Evolutionary conservation across 768 basidiomycete genomes (phyloP).

Genomic region (Lactifluus rugatus): DNA sequence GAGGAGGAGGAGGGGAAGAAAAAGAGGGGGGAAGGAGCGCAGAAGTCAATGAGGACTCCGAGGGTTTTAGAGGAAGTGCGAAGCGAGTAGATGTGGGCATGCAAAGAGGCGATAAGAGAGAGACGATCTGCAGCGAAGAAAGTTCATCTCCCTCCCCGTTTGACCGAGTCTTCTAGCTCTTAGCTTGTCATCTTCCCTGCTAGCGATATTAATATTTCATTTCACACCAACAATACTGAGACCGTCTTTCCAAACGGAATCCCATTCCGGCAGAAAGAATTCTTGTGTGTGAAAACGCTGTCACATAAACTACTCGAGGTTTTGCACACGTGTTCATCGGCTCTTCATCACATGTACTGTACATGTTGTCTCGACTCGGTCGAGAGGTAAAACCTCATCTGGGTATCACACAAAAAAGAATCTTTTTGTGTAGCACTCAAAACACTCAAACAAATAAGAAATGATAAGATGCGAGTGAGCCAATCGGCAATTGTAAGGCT

Average conservation of each 20-base stretch:
- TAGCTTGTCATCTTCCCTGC: constrained; percentile 6
- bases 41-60: background rate
- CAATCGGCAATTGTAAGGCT: constrained; percentile 8
- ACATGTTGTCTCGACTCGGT: too few relatives aligned
- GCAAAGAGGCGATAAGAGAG: background rate
- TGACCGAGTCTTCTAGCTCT: background rate
- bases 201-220: background rate
- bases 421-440: too few relatives aligned
- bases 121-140: constrained; percentile 2
- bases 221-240: constrained; percentile 1
- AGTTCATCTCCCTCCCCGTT: too few relatives aligned
- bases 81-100: background rate
- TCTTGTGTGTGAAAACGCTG: background rate
- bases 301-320: too few relatives aligned
- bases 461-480: background rate
- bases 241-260: background rate
- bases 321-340: too few relatives aligned
- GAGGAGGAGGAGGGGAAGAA: too few relatives aligned
- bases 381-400: too few relatives aligned
- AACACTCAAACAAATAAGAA: background rate
- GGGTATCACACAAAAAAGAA: too few relatives aligned
- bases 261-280: background rate
- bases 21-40: background rate
- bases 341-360: too few relatives aligned
- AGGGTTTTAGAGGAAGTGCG: constrained; percentile 13